A percentile compares a stretch with the other conserved stretches of the same genome.
Conservation (phyloP, 2,329 filamentous ascomycete genomes). For the Berkeleyomyces rouxiae region DNA sequence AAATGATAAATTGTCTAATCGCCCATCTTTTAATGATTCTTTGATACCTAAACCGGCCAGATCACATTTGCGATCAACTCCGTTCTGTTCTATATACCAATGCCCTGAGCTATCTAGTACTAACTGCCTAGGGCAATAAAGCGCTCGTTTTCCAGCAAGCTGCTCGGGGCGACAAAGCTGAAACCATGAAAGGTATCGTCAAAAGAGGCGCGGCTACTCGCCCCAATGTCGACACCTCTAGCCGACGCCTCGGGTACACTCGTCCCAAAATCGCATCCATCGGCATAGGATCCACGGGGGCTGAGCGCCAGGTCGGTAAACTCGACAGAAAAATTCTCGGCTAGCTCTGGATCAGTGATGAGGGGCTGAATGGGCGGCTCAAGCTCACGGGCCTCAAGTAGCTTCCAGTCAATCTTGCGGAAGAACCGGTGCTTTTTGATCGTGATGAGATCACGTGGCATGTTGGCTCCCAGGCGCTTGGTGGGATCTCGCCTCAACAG, state of each 20-base stretch:
- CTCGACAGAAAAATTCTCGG: slow-evolving; percentile 89
- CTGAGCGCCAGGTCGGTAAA: slow-evolving; percentile 78
- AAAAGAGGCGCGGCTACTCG: slow-evolving; percentile 23
- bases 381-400: slow-evolving; percentile 63
- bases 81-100: neutral
- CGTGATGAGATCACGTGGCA: slow-evolving; percentile 69
- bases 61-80: too few species aligned
- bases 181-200: slow-evolving; percentile 48
- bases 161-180: slow-evolving; percentile 44
- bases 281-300: slow-evolving; percentile 27
- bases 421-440: slow-evolving; percentile 96
- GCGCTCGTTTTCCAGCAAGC: slow-evolving; percentile 34
- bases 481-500: slow-evolving; percentile 81
- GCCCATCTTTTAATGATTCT: neutral
- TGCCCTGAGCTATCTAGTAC: neutral
- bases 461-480: slow-evolving; percentile 75
- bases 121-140: slow-evolving; percentile 20
- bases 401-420: slow-evolving; percentile 88
- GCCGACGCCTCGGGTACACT: neutral
- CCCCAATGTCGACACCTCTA: slow-evolving; percentile 10
- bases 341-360: slow-evolving; percentile 87
- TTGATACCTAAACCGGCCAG: neutral
- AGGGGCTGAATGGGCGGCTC: slow-evolving; percentile 82
- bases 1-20: neutral
- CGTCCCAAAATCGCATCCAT: slow-evolving; percentile 6